phyloP scores from a whole-genome alignment of 1,284 basidiomycete genomes.

The Ceratobasidium sp. region DNA sequence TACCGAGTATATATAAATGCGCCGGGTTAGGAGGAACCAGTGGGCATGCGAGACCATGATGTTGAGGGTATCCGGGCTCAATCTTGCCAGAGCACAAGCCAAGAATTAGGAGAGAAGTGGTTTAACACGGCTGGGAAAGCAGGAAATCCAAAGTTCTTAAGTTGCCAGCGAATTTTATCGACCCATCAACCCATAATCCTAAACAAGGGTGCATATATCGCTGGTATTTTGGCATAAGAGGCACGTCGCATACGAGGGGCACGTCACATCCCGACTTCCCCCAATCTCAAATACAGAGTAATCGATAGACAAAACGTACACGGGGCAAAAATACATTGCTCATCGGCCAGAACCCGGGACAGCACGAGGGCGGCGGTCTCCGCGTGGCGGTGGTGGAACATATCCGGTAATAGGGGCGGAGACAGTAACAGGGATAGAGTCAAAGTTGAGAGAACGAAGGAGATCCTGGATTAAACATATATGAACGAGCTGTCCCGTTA shows the following conservation, averaged over 20 bases:
- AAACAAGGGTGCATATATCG: conserved; percentile 28
- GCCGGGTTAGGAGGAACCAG: neutral
- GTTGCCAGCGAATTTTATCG: too few relatives aligned
- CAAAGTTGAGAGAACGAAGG: conserved; percentile 91
- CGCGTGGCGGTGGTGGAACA: conserved; percentile 71
- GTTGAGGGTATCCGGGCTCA: too few relatives aligned
- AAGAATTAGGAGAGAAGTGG: too few relatives aligned
- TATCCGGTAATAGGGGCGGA: conserved; percentile 73
- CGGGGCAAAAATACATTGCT: conserved; percentile 18
- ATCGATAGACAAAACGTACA: conserved; percentile 42
- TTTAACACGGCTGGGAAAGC: neutral
- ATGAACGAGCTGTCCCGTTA: neutral
- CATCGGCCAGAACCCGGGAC: conserved; percentile 83
- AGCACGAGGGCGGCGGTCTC: conserved; percentile 74
- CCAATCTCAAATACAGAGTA: conserved; percentile 28
- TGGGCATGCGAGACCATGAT: too few relatives aligned
- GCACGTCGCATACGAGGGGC: conserved; percentile 29
- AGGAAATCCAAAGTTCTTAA: neutral
- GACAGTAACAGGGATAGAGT: conserved; percentile 82
- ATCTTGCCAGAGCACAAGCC: neutral
- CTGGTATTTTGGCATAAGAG: conserved; percentile 29
- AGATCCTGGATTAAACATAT: conserved; percentile 71
- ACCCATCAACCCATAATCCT: neutral
- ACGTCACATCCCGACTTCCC: conserved; percentile 17
- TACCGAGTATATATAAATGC: neutral